phyloP scores from a whole-genome alignment of 768 basidiomycete species.

The Podaxis sp. region DNA sequence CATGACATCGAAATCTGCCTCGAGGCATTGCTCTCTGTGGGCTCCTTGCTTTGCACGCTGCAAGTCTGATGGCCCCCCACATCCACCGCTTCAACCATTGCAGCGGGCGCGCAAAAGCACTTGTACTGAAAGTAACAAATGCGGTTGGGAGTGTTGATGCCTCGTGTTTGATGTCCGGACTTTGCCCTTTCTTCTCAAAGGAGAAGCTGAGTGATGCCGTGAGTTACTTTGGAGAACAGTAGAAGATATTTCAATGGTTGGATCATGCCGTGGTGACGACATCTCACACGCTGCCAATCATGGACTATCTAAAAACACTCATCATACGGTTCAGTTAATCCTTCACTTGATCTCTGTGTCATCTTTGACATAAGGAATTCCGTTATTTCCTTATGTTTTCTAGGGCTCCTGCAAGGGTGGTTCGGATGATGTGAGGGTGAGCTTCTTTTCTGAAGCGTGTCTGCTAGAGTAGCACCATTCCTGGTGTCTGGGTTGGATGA shows the following conservation, averaged over 20 bases:
- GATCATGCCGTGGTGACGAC: constrained; percentile 4
- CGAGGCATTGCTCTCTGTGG: constrained; percentile 7
- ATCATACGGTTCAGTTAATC: background rate
- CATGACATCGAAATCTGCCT: constrained; percentile 6
- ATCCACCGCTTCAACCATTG: background rate
- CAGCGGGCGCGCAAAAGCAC: background rate
- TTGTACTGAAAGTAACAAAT: background rate
- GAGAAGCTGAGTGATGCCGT: background rate
- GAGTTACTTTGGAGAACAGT: background rate
- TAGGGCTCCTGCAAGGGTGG: background rate
- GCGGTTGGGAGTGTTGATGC: background rate
- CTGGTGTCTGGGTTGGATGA: background rate
- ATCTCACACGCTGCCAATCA: constrained; percentile 5
- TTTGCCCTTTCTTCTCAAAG: background rate
- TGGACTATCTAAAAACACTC: background rate
- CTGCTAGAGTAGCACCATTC: background rate
- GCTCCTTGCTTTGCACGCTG: background rate
- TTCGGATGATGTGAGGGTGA: too few species aligned
- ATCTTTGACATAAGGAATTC: background rate
- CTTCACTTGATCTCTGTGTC: background rate
- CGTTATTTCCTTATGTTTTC: constrained; percentile 2
- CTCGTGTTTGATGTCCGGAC: constrained; percentile 9
- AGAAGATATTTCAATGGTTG: background rate
- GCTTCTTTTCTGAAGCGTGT: background rate
- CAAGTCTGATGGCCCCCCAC: background rate